Percentiles rank a stretch among this genome's conserved stretches.
Evolutionary conservation across 306 rosid genomes (phyloP).

Genomic region (Cicer pinnatifidum): DNA sequence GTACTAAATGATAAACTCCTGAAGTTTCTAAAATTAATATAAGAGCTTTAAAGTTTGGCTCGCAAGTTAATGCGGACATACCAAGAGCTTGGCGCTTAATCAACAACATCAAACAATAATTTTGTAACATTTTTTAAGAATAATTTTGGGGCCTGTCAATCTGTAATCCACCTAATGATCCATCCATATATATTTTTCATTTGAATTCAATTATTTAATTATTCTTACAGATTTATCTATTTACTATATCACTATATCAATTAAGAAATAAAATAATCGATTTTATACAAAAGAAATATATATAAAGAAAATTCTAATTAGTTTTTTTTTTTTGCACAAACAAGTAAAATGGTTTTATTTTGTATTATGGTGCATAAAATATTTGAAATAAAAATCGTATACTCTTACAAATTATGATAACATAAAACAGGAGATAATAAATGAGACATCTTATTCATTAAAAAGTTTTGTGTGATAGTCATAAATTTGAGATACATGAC

Average conservation of each 20-base stretch:
- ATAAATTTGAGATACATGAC: too few relatives aligned
- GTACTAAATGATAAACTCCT: conserved; percentile 33
- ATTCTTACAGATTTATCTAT: too few relatives aligned
- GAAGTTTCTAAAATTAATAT: conserved; percentile 36
- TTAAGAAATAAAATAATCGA: too few relatives aligned
- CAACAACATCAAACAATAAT: background rate
- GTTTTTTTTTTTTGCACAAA: too few relatives aligned
- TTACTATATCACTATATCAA: too few relatives aligned
- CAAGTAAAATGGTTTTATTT: too few relatives aligned
- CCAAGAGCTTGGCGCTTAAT: background rate
- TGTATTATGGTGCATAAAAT: background rate
- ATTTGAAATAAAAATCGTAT: background rate
- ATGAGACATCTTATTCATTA: background rate
- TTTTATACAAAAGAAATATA: too few relatives aligned
- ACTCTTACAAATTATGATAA: background rate
- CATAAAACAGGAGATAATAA: background rate
- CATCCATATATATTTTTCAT: background rate
- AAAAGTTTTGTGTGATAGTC: too few relatives aligned
- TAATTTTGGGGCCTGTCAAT: background rate
- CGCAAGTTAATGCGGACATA: conserved; percentile 18
- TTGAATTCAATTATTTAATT: too few relatives aligned
- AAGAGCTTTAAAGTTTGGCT: conserved; percentile 1
- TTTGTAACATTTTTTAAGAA: background rate
- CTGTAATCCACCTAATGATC: conserved; percentile 28
- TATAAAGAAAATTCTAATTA: too few relatives aligned